Evolutionary conservation across 768 basidiomycete genomes (phyloP), one percentile per base, ranked within the genome.

Genomic region (Arthromyces matolae): DNA sequence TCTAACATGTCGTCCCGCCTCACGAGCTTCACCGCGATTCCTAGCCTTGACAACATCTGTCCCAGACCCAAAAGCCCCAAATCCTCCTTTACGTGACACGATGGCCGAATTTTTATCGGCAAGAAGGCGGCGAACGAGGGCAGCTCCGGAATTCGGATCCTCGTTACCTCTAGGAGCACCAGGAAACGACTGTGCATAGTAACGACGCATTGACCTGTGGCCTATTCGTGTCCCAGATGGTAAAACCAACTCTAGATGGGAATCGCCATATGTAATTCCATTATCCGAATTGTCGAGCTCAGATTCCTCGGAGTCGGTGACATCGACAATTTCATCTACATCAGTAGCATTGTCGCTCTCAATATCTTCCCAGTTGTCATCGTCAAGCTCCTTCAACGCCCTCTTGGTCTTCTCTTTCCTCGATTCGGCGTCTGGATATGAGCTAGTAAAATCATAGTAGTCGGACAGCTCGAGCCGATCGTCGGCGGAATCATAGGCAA

Each of bases 161-260:
- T 81, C 78, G 50, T 62, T 67, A 23, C 62, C 63, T 27, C 67
- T 67, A 19, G 73, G 65, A 29, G 63, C 56, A 9, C 69, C 65
- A 45, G 76, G 71, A 69, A 91, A 84, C 1, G 83, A 84, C 67
- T 97, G 95, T 0, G 82, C 78, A 61, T 96, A 94, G 65, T 95
- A 92, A 40, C 86, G 77, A 38, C 76, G 78, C 76, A 97, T 82
- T 41, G 82, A 82, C 37, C 94, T 84, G 63, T 99, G 96, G 0
- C 93, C 93, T 60, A 99, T 87, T 19, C 92, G 84, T 8, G 84
- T 81, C 35, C 96, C 96, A 0, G 93, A 94, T 1, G 96, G 93
- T 5, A 99, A 78, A 4, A 95, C 86, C 18, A 99, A 87, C 56
- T 97, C 94, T 61, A 85, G 84, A 28, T 79, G 71, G 3, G 87